Percentiles rank a stretch among this genome's conserved stretches.
Conservation (phyloP, 352 stramenopile genomes). For the Blastocystis sp. region DNA sequence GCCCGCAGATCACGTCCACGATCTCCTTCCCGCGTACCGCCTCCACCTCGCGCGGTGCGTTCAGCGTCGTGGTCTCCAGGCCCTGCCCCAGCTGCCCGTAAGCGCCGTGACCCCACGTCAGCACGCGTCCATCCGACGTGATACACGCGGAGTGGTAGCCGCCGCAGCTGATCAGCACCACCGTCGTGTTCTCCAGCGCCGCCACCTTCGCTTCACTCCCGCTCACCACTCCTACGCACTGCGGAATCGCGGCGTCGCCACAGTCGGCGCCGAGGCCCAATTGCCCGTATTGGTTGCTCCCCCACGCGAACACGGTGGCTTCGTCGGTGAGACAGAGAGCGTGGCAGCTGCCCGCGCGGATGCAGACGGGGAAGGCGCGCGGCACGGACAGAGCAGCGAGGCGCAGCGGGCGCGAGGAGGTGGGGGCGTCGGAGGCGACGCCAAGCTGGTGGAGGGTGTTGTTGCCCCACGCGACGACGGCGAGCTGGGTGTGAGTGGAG, state of each 20-base stretch:
- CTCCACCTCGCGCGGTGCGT: constrained; percentile 25
- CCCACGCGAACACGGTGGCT: constrained; percentile 68
- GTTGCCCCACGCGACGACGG: constrained; percentile 30
- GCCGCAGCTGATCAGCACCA: constrained; percentile 75
- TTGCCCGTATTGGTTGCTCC: constrained; percentile 11
- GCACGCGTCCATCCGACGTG: constrained; percentile 72
- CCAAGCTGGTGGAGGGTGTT: constrained; percentile 14
- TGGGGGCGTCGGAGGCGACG: background rate
- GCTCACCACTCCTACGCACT: constrained; percentile 71
- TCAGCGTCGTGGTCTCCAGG: constrained; percentile 69
- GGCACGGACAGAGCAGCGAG: background rate
- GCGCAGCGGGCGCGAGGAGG: background rate
- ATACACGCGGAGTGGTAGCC: constrained; percentile 73
- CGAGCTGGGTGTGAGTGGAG: background rate
- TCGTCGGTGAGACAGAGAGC: constrained; percentile 60
- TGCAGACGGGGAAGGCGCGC: no score
- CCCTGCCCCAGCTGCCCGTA: constrained; percentile 77
- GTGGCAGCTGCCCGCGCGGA: background rate
- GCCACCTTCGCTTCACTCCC: constrained; percentile 37
- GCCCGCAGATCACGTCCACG: constrained; percentile 76
- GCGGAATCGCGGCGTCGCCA: constrained; percentile 7
- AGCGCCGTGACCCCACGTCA: constrained; percentile 77
- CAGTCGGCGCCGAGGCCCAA: background rate
- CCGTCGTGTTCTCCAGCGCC: constrained; percentile 69
- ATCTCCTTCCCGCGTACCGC: constrained; percentile 38